Evolutionary conservation across 1,139 yeast genomes (phyloP), one percentile per base, ranked within the genome.

Genomic region (Nematodospora anomalae): DNA sequence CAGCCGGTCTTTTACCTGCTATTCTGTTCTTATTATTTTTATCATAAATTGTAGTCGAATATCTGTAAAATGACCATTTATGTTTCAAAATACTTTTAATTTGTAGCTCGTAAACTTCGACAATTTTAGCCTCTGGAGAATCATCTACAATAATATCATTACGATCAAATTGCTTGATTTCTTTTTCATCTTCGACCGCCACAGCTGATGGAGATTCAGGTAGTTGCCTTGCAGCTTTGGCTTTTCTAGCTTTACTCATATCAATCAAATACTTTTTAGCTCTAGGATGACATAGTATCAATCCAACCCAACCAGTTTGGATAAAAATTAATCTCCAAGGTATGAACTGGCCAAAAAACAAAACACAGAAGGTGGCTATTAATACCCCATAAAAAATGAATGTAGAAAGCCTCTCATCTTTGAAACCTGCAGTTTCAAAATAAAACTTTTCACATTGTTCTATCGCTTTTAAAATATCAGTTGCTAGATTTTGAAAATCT

Each of bases 21-120:
- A 68, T 53, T 41, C 96, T 66, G 12, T 54, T 58, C 3, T 67
- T 57, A 41, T 82, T 80, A 20, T 60, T 58, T 7, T 60, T 55
- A 38, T 78, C 82, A 57, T 83, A 89, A 0, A 80, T 57, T 2
- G 52, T 51, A 31, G 55, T 58, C 26, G 69, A 45, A 40, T 65
- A 71, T 24, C 57, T 51, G 39, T 58, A 60, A 29, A 63, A 60
- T 9, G 57, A 68, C 86, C 94, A 89, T 27, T 71, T 65, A 4
- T 72, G 62, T 3, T 80, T 77, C 3, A 84, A 72, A 11, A 80
- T 66, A 25, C 83, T 83, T 49, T 74, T 83, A 36, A 73, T 69
- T 53, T 86, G 85, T 20, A 89, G 67, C 57, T 88, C 96, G 55
- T 71, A 89, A 1, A 89, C 65, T 52, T 88, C 95, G 6, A 86